These are phyloP conservation scores for Claviceps purpurea DNA, from an alignment of 2,329 filamentous ascomycete genomes.

Conservation along the genomic window DNA sequence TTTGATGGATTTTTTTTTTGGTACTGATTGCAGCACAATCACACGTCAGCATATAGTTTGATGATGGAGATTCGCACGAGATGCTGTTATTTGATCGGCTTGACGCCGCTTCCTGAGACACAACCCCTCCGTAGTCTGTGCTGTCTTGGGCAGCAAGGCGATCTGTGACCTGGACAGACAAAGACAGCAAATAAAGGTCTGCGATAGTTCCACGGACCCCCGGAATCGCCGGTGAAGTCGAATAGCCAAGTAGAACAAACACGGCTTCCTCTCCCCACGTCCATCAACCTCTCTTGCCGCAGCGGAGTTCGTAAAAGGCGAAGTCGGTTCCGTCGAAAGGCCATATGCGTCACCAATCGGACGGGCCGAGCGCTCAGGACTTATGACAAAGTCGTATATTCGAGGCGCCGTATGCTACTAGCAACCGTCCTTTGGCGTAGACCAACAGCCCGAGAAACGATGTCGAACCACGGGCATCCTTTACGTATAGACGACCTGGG, in stretches of 20 bases:
- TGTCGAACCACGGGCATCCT: not conserved
- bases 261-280: not conserved
- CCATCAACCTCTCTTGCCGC: constrained; percentile 1
- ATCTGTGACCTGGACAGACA: not conserved
- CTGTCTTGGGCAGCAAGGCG: constrained; percentile 1
- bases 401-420: not conserved
- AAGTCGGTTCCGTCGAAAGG: not conserved
- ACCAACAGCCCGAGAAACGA: not conserved
- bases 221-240: not conserved
- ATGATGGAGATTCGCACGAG: not conserved
- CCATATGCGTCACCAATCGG: constrained; percentile 1
- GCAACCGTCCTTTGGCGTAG: not conserved
- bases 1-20: constrained; percentile 30
- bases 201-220: not conserved
- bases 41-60: constrained; percentile 1
- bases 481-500: not conserved
- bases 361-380: not conserved
- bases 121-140: not conserved
- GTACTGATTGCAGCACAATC: not conserved
- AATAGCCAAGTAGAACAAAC: not conserved
- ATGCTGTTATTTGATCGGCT: not conserved
- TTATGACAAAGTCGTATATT: not conserved
- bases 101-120: not conserved
- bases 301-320: not conserved
- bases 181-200: not conserved